Percentiles rank a stretch among this genome's conserved stretches.
These are phyloP conservation scores for Scalesia atractyloides DNA, from an alignment of 129 eudicot genomes.

Conservation along the genomic window DNA sequence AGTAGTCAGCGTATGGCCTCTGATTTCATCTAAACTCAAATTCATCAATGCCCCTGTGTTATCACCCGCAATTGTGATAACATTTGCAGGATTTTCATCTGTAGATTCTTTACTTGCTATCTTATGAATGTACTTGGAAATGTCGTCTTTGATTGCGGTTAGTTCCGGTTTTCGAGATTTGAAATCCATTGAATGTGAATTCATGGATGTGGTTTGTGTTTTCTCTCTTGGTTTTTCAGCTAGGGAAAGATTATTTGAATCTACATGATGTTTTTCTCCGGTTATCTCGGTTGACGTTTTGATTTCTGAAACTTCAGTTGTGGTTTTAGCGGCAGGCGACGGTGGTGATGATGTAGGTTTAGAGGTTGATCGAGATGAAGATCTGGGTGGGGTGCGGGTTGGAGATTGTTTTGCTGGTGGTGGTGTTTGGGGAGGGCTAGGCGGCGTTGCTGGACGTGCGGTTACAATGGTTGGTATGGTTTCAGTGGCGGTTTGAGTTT, in stretches of 20 bases:
- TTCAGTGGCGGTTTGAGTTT: constrained; percentile 16
- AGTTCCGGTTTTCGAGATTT: constrained; percentile 35
- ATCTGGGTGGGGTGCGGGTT: constrained; percentile 35
- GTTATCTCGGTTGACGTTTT: constrained; percentile 16
- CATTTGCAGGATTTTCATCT: constrained; percentile 45
- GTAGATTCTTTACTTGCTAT: constrained; percentile 33
- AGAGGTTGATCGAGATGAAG: constrained; percentile 38
- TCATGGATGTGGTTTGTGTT: constrained; percentile 29
- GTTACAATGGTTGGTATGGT: constrained; percentile 15
- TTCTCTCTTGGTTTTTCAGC: constrained; percentile 33
- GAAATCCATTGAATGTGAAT: constrained; percentile 30
- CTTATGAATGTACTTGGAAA: constrained; percentile 45
- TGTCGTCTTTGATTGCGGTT: constrained; percentile 44
- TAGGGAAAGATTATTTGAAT: constrained; percentile 18
- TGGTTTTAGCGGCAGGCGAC: constrained; percentile 29
- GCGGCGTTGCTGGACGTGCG: constrained; percentile 19
- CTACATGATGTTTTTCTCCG: background rate
- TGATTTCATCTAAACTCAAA: constrained; percentile 38
- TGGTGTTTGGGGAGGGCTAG: constrained; percentile 35
- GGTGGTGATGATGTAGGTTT: constrained; percentile 34
- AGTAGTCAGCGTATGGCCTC: constrained; percentile 31
- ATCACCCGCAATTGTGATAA: constrained; percentile 71
- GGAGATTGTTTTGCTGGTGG: constrained; percentile 43
- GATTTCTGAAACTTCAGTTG: constrained; percentile 16
- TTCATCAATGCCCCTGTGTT: constrained; percentile 85